Evolutionary conservation across 495 filamentous ascomycete genomes (phyloP), one percentile per base, ranked within the genome.

Genomic region (Aspergillus ostianus): DNA sequence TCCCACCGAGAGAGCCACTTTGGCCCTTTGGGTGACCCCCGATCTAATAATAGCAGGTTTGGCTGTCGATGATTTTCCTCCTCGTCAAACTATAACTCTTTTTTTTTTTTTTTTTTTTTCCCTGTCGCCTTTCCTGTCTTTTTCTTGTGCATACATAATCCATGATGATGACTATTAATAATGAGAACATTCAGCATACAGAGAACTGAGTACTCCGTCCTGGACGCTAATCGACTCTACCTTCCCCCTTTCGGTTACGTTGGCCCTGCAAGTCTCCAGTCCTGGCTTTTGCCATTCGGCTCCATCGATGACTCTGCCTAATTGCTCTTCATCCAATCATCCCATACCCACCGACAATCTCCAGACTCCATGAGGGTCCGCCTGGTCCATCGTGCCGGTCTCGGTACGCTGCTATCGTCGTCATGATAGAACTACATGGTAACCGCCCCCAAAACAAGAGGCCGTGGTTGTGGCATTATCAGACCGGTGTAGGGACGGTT

Each of bases 371-470:
- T 36, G 51, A 36, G 36, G 51, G 36, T 36, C 36, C 51, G 29
- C n/a, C 51, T 53, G 19, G 29, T 29, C 51, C 51, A 53, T 32
- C 29, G 18, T 53, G 29, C 23, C 20, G 8, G 51, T 53, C 29
- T 53, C 51, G 13, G 27, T 53, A 53, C 29, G 51, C 27, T 21
- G 36, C 29, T n/a, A 29, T 36, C 29, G 51, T 41, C 36, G 36
- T 41, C 36, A 41, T 41, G 36, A 36, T 36, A 36, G 51, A 53
- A 53, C 51, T 53, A 32, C 36, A 53, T 53, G 21, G 51, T 36
- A 53, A 53, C 51, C 15, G 51, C 51, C 51, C 51, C 51, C 36
- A 41, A 41, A 4, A 41, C 12, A 15, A 10, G 29, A 13, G 32
- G 50, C 32, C 4, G 26, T 30, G 50, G 23, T 17, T 15, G 26